Evolutionary conservation across 306 rosid species (phyloP).

Genomic region (Begonia peltatifolia): DNA sequence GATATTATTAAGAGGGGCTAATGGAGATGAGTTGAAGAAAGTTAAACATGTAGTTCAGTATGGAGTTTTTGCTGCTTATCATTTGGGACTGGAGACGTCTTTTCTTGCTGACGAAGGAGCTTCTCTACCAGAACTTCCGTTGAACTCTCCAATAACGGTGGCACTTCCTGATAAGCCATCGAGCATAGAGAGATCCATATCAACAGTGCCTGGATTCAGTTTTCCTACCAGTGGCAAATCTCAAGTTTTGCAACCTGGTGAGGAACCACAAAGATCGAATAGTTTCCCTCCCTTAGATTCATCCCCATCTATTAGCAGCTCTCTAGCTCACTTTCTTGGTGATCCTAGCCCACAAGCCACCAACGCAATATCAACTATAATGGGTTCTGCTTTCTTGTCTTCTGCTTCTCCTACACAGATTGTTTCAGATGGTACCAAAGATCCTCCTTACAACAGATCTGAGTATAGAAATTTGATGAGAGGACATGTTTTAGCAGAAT

Average conservation of each 20-base stretch:
- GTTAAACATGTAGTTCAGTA: constrained; percentile 91
- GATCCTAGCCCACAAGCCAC: constrained; percentile 21
- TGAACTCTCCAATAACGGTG: constrained; percentile 58
- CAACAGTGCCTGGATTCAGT: constrained; percentile 62
- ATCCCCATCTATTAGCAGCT: constrained; percentile 18
- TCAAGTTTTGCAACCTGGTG: constrained; percentile 20
- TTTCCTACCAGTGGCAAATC: constrained; percentile 25
- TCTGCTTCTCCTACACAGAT: constrained; percentile 22
- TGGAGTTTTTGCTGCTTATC: constrained; percentile 96
- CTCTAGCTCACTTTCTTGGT: constrained; percentile 21
- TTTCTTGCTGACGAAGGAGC: constrained; percentile 99
- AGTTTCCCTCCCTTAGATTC: constrained; percentile 33
- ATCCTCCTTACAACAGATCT: constrained; percentile 15
- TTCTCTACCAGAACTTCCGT: constrained; percentile 72
- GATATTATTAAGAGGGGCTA: constrained; percentile 89
- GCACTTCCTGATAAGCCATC: constrained; percentile 59
- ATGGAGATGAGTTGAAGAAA: constrained; percentile 73
- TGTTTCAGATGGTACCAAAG: constrained; percentile 23
- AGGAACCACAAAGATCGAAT: constrained; percentile 33
- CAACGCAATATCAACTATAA: constrained; percentile 20
- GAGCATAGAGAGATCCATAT: constrained; percentile 69
- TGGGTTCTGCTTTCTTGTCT: constrained; percentile 20
- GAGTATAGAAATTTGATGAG: constrained; percentile 19
- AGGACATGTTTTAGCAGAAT: constrained; percentile 18
- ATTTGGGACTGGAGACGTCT: constrained; percentile 93